phyloP scores from a whole-genome alignment of 1,284 basidiomycete species.

The Melanopsichium pennsylvanicum region DNA sequence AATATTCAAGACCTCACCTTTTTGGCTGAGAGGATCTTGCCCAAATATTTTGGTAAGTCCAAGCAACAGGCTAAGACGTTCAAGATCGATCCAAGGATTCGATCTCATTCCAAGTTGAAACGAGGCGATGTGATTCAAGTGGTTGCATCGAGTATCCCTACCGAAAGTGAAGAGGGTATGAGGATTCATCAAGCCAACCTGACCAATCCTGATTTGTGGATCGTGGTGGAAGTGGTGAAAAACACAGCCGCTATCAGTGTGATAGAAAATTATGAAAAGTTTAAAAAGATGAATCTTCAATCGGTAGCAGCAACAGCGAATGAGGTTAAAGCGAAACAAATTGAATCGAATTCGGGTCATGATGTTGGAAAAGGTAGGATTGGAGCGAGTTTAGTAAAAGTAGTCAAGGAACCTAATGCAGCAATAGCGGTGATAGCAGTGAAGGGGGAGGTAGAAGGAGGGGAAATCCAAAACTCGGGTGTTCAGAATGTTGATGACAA shows the following conservation, averaged over 20 bases:
- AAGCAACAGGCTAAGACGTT: constrained; percentile 41
- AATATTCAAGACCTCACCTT: constrained; percentile 19
- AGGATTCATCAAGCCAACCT: constrained; percentile 50
- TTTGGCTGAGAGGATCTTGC: constrained; percentile 30
- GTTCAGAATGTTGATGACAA: too few species aligned
- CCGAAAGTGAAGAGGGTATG: constrained; percentile 5
- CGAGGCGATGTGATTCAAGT: constrained; percentile 50
- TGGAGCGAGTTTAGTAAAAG: constrained; percentile 9
- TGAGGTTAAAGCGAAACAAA: constrained; percentile 9
- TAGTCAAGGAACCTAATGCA: not conserved
- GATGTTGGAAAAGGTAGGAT: constrained; percentile 16
- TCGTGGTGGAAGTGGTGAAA: constrained; percentile 55
- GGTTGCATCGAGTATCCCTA: constrained; percentile 45
- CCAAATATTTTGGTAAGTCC: constrained; percentile 20
- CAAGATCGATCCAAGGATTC: constrained; percentile 59
- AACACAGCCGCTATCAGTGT: constrained; percentile 55
- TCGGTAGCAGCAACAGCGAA: constrained; percentile 37
- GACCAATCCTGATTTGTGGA: constrained; percentile 43
- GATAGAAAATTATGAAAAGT: constrained; percentile 39
- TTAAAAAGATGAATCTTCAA: constrained; percentile 52
- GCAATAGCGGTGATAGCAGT: not conserved
- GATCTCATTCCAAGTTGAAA: constrained; percentile 46
- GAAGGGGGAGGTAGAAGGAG: not conserved
- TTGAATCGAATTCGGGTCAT: not conserved
- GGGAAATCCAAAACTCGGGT: too few species aligned